A percentile compares a stretch with the other conserved stretches of the same genome.
Conservation (phyloP, 345 rosid species). For the Angophora floribunda region DNA sequence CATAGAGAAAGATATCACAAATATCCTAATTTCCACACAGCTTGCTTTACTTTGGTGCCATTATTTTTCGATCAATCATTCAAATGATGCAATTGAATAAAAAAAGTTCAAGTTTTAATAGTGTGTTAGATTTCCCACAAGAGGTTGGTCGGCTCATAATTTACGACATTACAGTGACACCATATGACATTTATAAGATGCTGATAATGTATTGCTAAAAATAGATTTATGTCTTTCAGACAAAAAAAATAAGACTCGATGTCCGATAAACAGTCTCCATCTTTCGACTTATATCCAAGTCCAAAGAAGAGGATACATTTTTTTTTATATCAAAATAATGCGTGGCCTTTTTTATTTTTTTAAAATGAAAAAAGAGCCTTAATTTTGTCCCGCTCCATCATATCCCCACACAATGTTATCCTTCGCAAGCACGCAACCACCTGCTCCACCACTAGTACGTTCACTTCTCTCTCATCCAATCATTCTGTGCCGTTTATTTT, state of each 20-base stretch:
- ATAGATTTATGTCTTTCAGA: background rate
- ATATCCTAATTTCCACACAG: accelerated
- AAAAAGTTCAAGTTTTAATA: background rate
- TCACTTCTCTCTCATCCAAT: background rate
- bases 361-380: background rate
- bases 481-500: background rate
- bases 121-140: accelerated
- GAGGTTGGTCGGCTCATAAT: accelerated
- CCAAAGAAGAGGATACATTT: background rate
- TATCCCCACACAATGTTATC: background rate
- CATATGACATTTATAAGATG: accelerated
- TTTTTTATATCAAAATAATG: background rate
- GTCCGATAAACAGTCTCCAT: background rate
- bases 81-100: background rate
- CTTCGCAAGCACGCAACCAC: background rate
- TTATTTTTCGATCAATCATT: background rate
- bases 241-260: background rate
- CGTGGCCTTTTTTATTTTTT: background rate
- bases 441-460: background rate
- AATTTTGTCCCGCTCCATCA: background rate
- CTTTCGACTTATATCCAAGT: background rate
- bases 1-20: background rate
- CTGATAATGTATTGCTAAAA: background rate
- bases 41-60: background rate
- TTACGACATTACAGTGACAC: background rate